Conservation (phyloP, 345 rosid genomes). For the Ceriops zippeliana region DNA sequence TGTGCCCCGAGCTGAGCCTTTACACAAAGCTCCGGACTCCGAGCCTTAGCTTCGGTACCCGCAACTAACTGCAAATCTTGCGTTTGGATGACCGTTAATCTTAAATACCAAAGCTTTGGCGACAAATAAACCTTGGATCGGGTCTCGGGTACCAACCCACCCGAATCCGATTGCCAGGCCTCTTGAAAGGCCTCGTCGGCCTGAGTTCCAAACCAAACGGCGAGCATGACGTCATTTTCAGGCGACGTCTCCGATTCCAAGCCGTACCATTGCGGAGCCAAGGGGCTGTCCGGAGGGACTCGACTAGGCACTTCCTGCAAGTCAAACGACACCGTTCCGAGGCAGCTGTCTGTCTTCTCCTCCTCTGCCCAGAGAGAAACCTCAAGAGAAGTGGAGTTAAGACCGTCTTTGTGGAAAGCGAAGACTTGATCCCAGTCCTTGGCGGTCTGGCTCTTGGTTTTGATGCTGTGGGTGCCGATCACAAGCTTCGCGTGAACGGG, state of each 20-base stretch:
- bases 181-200: constrained; percentile 93
- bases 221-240: constrained; percentile 92
- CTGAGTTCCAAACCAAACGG: constrained; percentile 89
- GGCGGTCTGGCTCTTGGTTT: constrained; percentile 56
- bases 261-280: constrained; percentile 94
- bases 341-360: constrained; percentile 59
- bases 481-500: constrained; percentile 63
- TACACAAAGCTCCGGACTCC: constrained; percentile 62
- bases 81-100: constrained; percentile 94
- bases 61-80: constrained; percentile 79
- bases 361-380: constrained; percentile 78
- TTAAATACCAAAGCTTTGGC: constrained; percentile 93
- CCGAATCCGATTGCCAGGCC: constrained; percentile 96
- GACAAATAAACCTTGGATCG: constrained; percentile 86
- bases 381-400: constrained; percentile 66
- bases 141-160: constrained; percentile 86
- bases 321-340: constrained; percentile 89
- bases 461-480: constrained; percentile 76
- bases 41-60: constrained; percentile 60
- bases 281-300: constrained; percentile 83
- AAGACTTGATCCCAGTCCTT: constrained; percentile 92
- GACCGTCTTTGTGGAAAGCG: constrained; percentile 75
- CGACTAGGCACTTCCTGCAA: constrained; percentile 82
- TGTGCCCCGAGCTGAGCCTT: constrained; percentile 85
- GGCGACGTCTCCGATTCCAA: constrained; percentile 61